Conservation (phyloP, 345 rosid species). For the Pistacia integerrima region DNA sequence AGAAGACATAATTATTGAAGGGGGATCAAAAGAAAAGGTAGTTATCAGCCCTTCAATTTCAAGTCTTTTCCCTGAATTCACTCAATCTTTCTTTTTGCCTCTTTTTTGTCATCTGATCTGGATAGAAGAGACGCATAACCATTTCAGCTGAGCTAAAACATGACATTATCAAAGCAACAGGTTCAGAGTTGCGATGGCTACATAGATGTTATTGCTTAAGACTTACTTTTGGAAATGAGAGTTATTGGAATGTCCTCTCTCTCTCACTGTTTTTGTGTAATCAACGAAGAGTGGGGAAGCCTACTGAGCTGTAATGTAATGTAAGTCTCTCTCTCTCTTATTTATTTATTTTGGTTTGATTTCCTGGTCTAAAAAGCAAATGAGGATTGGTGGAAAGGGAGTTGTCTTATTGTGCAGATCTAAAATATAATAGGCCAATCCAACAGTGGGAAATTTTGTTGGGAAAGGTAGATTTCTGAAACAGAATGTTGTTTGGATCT, state of each 20-base stretch:
- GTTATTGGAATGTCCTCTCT: conserved; percentile 1
- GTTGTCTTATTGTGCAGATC: conserved; percentile 32
- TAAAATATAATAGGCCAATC: conserved; percentile 17
- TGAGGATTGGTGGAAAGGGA: conserved; percentile 3
- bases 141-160: conserved; percentile 36
- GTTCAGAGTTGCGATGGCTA: conserved; percentile 26
- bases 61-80: conserved; percentile 44
- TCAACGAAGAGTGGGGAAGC: conserved; percentile 22
- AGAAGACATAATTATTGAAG: conserved; percentile 56
- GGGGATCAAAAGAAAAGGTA: conserved; percentile 38
- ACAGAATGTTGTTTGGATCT: conserved; percentile 28
- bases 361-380: conserved; percentile 19
- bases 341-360: conserved; percentile 30
- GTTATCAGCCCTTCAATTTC: conserved; percentile 34
- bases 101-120: conserved; percentile 48
- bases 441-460: background rate
- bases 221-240: conserved; percentile 18
- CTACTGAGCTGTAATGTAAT: conserved; percentile 16
- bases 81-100: conserved; percentile 39
- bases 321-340: background rate
- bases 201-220: conserved; percentile 25
- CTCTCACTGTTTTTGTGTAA: conserved; percentile 16
- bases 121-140: conserved; percentile 39
- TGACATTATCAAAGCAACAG: conserved; percentile 28
- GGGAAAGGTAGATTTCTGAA: conserved; percentile 12